Conservation (phyloP, 202 grass and related monocot species). For the Zoysia matrella region DNA sequence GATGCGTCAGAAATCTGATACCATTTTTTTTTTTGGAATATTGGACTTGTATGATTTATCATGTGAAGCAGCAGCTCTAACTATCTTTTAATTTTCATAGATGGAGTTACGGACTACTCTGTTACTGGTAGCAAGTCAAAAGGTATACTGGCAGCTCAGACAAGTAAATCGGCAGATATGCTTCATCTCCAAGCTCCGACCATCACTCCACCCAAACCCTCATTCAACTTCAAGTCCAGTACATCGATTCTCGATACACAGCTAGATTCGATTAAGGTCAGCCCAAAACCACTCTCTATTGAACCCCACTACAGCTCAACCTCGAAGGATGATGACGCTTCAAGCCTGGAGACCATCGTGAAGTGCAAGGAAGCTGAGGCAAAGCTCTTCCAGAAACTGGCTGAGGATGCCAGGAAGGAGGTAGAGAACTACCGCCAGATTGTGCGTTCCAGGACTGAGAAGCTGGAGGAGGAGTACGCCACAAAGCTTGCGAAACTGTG, state of each 20-base stretch:
- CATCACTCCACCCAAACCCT: constrained; percentile 60
- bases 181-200: constrained; percentile 59
- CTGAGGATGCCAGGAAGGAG: constrained; percentile 83
- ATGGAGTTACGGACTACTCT: constrained; percentile 97
- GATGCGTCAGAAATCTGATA: constrained; percentile 4
- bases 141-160: constrained; percentile 69
- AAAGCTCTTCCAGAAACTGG: constrained; percentile 89
- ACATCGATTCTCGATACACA: constrained; percentile 63
- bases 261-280: constrained; percentile 64
- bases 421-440: constrained; percentile 83
- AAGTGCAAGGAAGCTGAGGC: constrained; percentile 99
- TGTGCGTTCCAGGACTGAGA: constrained; percentile 64
- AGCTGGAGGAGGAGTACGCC: constrained; percentile 89
- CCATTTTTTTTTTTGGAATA: constrained; percentile 6
- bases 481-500: constrained; percentile 62
- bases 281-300: constrained; percentile 61
- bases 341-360: constrained; percentile 89
- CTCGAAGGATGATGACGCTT: constrained; percentile 76
- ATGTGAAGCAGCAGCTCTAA: background rate
- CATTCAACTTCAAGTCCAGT: constrained; percentile 74
- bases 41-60: background rate
- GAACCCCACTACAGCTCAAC: constrained; percentile 63
- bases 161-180: constrained; percentile 60
- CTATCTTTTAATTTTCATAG: constrained; percentile 49
- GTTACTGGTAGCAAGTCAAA: constrained; percentile 97